Base-by-base conservation (phyloP, 768 basidiomycete species). In the Podaxis rugospora region DNA sequence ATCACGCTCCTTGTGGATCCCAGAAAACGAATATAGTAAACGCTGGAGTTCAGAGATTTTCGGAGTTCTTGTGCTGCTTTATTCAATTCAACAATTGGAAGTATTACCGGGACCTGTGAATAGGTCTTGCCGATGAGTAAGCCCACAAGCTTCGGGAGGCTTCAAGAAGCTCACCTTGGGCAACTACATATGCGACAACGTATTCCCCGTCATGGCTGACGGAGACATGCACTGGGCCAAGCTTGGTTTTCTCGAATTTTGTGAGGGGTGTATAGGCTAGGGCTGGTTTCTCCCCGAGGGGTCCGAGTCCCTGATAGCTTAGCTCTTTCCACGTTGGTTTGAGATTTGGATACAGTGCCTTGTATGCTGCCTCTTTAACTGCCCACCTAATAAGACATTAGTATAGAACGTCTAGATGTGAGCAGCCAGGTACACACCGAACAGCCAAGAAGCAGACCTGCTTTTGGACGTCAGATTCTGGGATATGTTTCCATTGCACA, bases 321-420 rank as follows among this genome's bases (percentile, higher is more conserved):
- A 93, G 70, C 25, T 93, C 84, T 67, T 91, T 90, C 93, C 92
- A 94, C 5, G 82, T 83, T 16, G 89, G 84, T 35, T 67, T 75
- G 44, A 80, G 68, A 18, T 61, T 32, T 0, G 92, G 92, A 69
- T 84, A 92, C 61, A 93, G 68, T 0, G 92, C 93, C 68, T 95
- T 95, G 76, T 93, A 95, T 0, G 87, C 85, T 0, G 93, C 90
- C 72, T 95, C 93, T 66, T 95, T 95, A 18, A 90, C 81, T 35
- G 84, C 78, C 90, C 91, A 95, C 14, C 92, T 94, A 65, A 3
- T 27, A 18, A 51, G 46, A 28, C 16, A 61, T 58, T 18, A 21
- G 36, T 13, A 39, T 27, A 63, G 18, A 62, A 39, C 52, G 64
- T 18, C 23, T 25, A 13, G 35, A 14, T 21, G 44, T 18, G 4